Conservation (phyloP, 2,329 filamentous ascomycete species). For the Calcarisporium arbuscula region DNA sequence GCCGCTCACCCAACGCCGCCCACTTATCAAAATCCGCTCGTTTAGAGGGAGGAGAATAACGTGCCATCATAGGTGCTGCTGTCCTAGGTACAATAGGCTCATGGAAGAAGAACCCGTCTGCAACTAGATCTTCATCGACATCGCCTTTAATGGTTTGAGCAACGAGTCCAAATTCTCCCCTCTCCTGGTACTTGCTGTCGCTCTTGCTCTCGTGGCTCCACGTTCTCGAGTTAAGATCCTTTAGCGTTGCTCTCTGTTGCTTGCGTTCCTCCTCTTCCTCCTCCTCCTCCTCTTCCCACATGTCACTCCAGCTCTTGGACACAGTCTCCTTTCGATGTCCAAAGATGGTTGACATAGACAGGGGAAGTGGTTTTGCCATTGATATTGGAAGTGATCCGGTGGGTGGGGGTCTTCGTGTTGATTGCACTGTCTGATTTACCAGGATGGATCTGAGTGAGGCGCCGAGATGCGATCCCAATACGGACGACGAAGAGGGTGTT, state of each 20-base stretch:
- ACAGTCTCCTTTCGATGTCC: slow-evolving; percentile 70
- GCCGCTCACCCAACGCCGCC: slow-evolving; percentile 78
- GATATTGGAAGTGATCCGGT: slow-evolving; percentile 71
- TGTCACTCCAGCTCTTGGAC: slow-evolving; percentile 98
- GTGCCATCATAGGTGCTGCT: slow-evolving; percentile 33
- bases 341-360: slow-evolving; percentile 74
- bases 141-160: slow-evolving; percentile 35
- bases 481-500: slow-evolving; percentile 76
- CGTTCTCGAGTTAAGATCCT: slow-evolving; percentile 65
- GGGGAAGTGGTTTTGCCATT: slow-evolving; percentile 66
- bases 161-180: slow-evolving; percentile 12
- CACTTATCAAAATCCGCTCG: slow-evolving; percentile 70
- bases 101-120: slow-evolving; percentile 69
- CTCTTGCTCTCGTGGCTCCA: slow-evolving; percentile 73
- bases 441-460: slow-evolving; percentile 72
- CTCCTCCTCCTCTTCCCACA: slow-evolving; percentile 90
- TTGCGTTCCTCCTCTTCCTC: slow-evolving; percentile 62
- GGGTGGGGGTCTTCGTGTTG: slow-evolving; percentile 46
- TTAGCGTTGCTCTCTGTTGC: slow-evolving; percentile 44
- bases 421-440: slow-evolving; percentile 36
- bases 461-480: slow-evolving; percentile 75
- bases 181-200: slow-evolving; percentile 18
- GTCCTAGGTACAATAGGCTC: slow-evolving; percentile 44
- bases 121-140: slow-evolving; percentile 59
- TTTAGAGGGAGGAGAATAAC: slow-evolving; percentile 63